Percentiles rank a stretch among this genome's conserved stretches.
Evolutionary conservation across 768 basidiomycete genomes (phyloP).

Genomic region (Pleurotus platypus): DNA sequence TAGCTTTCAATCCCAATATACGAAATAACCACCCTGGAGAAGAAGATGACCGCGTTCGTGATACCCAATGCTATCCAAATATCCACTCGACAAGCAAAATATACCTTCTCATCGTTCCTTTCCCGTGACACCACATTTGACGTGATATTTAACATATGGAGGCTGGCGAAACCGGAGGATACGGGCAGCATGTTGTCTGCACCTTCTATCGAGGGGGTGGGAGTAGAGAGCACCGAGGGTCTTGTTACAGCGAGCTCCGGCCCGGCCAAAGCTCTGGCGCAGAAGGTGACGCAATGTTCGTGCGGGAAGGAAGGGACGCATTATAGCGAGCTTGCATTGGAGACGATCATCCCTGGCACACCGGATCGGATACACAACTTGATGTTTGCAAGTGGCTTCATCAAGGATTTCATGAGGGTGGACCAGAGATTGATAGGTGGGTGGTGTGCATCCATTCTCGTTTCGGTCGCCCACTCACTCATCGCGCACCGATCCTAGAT

Average conservation of each 20-base stretch:
- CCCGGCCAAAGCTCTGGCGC: slow-evolving; percentile 16
- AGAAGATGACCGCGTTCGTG: slow-evolving; percentile 97
- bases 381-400: slow-evolving; percentile 94
- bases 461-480: not conserved
- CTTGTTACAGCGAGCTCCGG: slow-evolving; percentile 5
- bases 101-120: slow-evolving; percentile 95
- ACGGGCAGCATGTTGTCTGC: slow-evolving; percentile 26
- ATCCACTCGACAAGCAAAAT: slow-evolving; percentile 77
- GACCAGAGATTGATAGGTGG: slow-evolving; percentile 86
- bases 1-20: slow-evolving; percentile 86
- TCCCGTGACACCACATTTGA: slow-evolving; percentile 95
- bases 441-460: slow-evolving; percentile 19
- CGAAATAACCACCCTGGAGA: slow-evolving; percentile 85
- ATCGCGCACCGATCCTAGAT: slow-evolving; percentile 42
- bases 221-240: slow-evolving; percentile 5
- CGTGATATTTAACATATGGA: slow-evolving; percentile 95
- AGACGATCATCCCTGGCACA: slow-evolving; percentile 78
- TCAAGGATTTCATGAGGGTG: slow-evolving; percentile 89
- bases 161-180: slow-evolving; percentile 76
- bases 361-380: slow-evolving; percentile 95
- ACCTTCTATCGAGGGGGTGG: slow-evolving; percentile 16
- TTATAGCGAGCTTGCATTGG: slow-evolving; percentile 70
- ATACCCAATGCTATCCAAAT: slow-evolving; percentile 96
- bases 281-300: slow-evolving; percentile 66
- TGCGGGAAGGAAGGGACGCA: slow-evolving; percentile 74